Conservation (phyloP, 768 basidiomycete species). For the Pisolithus sp. region DNA sequence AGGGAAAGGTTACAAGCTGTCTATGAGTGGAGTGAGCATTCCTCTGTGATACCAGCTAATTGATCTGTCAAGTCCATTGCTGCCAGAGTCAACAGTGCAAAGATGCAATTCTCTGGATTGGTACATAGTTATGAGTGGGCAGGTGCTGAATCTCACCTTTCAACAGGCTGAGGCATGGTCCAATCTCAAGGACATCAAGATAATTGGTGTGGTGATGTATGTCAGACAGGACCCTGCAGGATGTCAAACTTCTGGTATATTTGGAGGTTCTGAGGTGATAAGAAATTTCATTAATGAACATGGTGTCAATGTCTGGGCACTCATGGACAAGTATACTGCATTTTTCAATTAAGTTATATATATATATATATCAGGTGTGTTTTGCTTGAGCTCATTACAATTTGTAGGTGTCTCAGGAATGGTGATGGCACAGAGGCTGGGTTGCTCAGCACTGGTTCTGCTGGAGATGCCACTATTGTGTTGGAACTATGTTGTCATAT, state of each 20-base stretch:
- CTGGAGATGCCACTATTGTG: neutral
- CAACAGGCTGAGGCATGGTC: neutral
- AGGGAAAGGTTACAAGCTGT: neutral
- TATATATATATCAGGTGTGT: neutral
- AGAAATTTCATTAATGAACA: neutral
- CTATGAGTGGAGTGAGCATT: neutral
- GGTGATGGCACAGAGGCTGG: neutral
- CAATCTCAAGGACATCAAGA: neutral
- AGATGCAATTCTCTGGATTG: neutral
- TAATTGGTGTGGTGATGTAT: neutral
- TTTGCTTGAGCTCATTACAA: neutral
- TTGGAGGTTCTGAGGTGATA: neutral
- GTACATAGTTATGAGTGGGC: neutral
- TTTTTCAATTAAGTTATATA: neutral
- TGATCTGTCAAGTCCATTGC: too few species aligned
- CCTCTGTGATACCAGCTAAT: neutral
- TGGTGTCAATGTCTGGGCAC: neutral
- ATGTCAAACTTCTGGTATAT: neutral
- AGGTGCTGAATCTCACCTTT: neutral
- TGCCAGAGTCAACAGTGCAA: too few species aligned
- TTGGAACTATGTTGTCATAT: neutral
- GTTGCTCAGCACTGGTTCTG: neutral
- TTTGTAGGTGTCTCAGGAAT: neutral
- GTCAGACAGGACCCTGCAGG: neutral
- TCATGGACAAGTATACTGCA: neutral